phyloP scores from a whole-genome alignment of 352 stramenopile species.

The Phytophthora pseudosyringae region DNA sequence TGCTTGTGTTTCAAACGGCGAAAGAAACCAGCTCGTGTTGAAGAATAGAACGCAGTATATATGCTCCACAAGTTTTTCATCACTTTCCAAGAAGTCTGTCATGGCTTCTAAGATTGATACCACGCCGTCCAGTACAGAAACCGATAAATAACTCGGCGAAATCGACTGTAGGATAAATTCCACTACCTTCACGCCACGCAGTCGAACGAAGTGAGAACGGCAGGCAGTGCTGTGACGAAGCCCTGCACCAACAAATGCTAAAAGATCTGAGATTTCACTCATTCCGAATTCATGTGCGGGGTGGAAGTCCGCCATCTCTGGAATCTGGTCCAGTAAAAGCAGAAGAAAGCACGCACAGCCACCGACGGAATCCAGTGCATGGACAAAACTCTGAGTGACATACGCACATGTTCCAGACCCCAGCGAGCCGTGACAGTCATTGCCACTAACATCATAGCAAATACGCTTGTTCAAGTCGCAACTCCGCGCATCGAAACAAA shows the following conservation, averaged over 20 bases:
- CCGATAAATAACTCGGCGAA: conserved; percentile 74
- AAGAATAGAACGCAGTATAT: conserved; percentile 78
- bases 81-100: conserved; percentile 41
- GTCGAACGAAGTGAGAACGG: conserved; percentile 73
- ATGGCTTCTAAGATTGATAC: conserved; percentile 69
- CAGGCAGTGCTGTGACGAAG: conserved; percentile 65
- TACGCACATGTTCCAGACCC: conserved; percentile 69
- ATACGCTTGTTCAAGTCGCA: conserved; percentile 59
- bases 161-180: conserved; percentile 79
- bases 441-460: conserved; percentile 80
- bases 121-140: conserved; percentile 64
- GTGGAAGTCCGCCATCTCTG: conserved; percentile 81
- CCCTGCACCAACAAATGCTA: conserved; percentile 65
- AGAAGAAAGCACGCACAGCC: conserved; percentile 77
- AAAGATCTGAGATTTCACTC: conserved; percentile 68
- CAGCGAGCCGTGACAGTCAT: conserved; percentile 74
- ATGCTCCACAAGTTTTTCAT: conserved; percentile 44
- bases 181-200: conserved; percentile 77
- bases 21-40: conserved; percentile 83
- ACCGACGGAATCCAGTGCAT: conserved; percentile 73
- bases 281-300: conserved; percentile 72
- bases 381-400: conserved; percentile 66
- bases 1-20: conserved; percentile 77
- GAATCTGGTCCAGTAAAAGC: conserved; percentile 77
- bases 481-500: conserved; percentile 80